phyloP scores from a whole-genome alignment of 495 filamentous ascomycete genomes.

The Xylaria acuta region DNA sequence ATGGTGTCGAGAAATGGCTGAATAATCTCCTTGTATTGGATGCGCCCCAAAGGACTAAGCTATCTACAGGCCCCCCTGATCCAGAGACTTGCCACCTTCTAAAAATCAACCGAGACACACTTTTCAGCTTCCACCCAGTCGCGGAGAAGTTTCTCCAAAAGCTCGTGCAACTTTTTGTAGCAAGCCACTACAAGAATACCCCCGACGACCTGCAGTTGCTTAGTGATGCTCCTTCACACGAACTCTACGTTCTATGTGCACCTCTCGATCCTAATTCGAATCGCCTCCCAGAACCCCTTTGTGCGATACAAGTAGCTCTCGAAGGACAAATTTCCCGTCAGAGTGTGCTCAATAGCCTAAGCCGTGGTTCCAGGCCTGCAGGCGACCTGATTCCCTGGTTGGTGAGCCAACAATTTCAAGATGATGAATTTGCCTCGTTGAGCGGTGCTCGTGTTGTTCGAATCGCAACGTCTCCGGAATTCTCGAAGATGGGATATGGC shows the following conservation, averaged over 20 bases:
- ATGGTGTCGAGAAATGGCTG: constrained; percentile 94
- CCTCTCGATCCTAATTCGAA: constrained; percentile 79
- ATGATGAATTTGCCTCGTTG: constrained; percentile 92
- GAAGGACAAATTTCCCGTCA: constrained; percentile 94
- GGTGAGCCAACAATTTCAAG: constrained; percentile 97
- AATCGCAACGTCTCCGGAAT: constrained; percentile 96
- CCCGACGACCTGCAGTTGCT: constrained; percentile 98
- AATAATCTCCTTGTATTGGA: constrained; percentile 94
- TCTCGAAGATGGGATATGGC: constrained; percentile 89
- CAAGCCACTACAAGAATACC: constrained; percentile 97
- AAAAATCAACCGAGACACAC: constrained; percentile 92
- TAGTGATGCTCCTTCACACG: constrained; percentile 96
- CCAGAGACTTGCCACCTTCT: constrained; percentile 89
- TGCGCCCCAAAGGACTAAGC: constrained; percentile 76
- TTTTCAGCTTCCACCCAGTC: constrained; percentile 97
- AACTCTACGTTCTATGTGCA: constrained; percentile 92
- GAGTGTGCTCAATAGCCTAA: constrained; percentile 87
- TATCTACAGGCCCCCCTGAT: constrained; percentile 79
- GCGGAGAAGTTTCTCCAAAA: constrained; percentile 97
- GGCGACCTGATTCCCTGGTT: constrained; percentile 99
- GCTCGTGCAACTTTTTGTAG: constrained; percentile 98
- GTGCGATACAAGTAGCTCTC: constrained; percentile 91
- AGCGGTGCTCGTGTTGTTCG: constrained; percentile 92
- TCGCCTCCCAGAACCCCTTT: constrained; percentile 88
- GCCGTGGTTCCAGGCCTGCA: constrained; percentile 85